Evolutionary conservation across 257 asterid species (phyloP).

Genomic region (Handroanthus guayacan): DNA sequence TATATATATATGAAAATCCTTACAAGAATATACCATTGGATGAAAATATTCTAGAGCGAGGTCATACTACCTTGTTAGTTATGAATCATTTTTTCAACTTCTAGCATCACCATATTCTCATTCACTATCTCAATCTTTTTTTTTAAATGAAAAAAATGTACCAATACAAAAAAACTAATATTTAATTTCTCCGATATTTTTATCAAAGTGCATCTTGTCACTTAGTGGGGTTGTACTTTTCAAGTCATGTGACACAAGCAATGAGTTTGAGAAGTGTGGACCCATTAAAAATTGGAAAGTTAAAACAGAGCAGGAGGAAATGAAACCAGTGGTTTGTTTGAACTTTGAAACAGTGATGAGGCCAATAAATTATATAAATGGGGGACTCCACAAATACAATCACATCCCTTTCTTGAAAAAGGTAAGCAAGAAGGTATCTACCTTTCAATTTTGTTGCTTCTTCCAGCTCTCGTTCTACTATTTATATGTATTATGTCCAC

Average conservation of each 20-base stretch:
- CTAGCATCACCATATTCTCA: too few relatives aligned
- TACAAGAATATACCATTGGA: too few relatives aligned
- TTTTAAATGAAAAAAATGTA: too few relatives aligned
- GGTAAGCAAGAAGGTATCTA: conserved; percentile 43
- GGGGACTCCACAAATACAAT: not conserved
- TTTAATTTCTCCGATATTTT: not conserved
- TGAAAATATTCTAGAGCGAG: too few relatives aligned
- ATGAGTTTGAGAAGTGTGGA: conserved; percentile 26
- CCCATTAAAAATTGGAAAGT: not conserved
- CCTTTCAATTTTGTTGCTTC: conserved; percentile 36
- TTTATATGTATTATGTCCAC: conserved; percentile 18
- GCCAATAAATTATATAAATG: conserved; percentile 21
- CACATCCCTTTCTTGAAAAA: conserved; percentile 45
- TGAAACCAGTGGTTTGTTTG: not conserved
- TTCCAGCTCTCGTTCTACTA: conserved; percentile 23
- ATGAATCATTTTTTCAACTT: too few relatives aligned
- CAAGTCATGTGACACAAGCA: not conserved
- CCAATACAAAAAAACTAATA: not conserved
- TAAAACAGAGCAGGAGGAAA: too few relatives aligned
- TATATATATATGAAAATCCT: too few relatives aligned
- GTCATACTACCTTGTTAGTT: too few relatives aligned
- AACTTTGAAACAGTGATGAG: not conserved
- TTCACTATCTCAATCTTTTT: too few relatives aligned
- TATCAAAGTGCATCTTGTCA: conserved; percentile 12
- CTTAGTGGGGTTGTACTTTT: conserved; percentile 10